Evolutionary conservation across 148 eudicot species (phyloP), one percentile per base, ranked within the genome.

Genomic region (Camellia sinensis): DNA sequence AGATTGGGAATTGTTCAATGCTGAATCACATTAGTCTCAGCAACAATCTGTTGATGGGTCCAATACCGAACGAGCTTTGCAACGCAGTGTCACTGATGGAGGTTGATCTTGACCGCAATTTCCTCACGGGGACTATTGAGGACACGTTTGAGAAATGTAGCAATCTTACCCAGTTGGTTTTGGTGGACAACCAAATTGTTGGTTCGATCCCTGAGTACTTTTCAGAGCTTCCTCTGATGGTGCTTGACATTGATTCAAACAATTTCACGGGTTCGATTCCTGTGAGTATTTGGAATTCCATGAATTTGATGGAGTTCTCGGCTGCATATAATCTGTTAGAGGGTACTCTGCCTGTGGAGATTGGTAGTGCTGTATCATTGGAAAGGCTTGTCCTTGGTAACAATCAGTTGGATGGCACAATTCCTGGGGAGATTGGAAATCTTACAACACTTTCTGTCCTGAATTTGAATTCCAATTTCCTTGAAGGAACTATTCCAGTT

Each of bases 201-300:
- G 91, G 91, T 15, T 56, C 79, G 4, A 85, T 89, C 37, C 91
- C 91, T 0, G 84, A 80, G 53, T 89, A 89, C 59, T 59, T 89
- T 0, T 83, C 84, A 0, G 73, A 79, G 60, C 86, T 89, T 69
- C 89, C 89, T 8, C 69, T 89, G 56, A 82, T 83, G 83, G 87
- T 81, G n/a, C 83, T 89, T 64, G 89, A 89, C 15, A 77, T 89
- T 67, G 91, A 87, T 80, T 89, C 87, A 0, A 89, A 89, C 77
- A 87, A 83, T 73, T 85, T 89, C 9, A 83, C 88, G 1, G 91
- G 91, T 40, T 15, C 78, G 7, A 77, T 89, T 77, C 91, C 91
- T 0, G 46, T 41, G 7, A 83, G 82, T 75, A 74, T 89, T 9
- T 89, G 89, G 89, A 83, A 85, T 57, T 89, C 87, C 0, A 5